A percentile compares a stretch with the other conserved stretches of the same genome.
These are phyloP conservation scores for Aspergillus sp. DNA, from an alignment of 2,329 filamentous ascomycete genomes.

Conservation along the genomic window DNA sequence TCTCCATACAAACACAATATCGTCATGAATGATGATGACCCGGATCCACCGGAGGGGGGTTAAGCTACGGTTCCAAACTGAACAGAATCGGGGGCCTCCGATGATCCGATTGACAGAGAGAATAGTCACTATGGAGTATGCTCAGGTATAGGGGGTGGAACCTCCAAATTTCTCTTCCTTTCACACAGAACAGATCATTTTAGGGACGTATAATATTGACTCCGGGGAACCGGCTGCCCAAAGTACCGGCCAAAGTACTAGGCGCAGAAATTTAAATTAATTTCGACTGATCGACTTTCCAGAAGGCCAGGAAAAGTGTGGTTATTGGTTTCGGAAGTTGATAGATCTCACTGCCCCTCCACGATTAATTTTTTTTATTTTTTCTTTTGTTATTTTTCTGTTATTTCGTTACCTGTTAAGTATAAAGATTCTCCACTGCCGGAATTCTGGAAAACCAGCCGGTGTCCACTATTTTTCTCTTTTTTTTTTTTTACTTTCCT, in stretches of 20 bases:
- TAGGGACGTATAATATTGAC: conserved; percentile 7
- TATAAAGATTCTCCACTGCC: conserved; percentile 3
- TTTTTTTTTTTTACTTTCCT: background rate
- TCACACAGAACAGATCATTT: too few species aligned
- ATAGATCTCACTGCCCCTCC: conserved; percentile 25
- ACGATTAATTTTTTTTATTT: conserved; percentile 4
- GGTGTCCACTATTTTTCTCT: background rate
- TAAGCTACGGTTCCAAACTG: background rate
- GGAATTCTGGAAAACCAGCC: conserved; percentile 8
- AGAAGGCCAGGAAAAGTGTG: conserved; percentile 28
- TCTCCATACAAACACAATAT: background rate
- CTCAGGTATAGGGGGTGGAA: background rate
- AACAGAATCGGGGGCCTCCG: background rate
- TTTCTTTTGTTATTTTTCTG: background rate
- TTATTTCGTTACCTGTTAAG: conserved; percentile 9
- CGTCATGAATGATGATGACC: background rate
- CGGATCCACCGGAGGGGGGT: background rate
- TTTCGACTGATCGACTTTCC: conserved; percentile 27
- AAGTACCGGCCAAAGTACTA: too few species aligned
- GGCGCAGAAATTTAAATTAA: too few species aligned
- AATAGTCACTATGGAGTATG: background rate
- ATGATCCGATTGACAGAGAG: conserved; percentile 6
- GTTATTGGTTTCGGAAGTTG: conserved; percentile 24
- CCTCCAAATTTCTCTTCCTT: background rate
- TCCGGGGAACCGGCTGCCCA: conserved; percentile 24